Conservation (phyloP, 108 stramenopile species). For the Schizochytrium sp. region DNA sequence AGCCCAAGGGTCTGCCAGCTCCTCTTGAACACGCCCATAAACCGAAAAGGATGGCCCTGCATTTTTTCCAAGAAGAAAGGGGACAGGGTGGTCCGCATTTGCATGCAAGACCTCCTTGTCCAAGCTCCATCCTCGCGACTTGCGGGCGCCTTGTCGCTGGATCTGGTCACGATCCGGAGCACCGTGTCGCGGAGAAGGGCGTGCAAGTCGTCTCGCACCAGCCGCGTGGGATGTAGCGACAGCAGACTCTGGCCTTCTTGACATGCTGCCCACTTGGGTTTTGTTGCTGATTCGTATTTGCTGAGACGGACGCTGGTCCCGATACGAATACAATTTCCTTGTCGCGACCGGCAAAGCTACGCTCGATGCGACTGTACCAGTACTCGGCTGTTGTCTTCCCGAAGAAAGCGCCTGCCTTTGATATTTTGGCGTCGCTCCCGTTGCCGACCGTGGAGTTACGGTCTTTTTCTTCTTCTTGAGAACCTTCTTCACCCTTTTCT, state of each 20-base stretch:
- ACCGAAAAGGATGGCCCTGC: background rate
- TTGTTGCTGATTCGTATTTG: background rate
- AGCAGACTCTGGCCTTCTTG: no score
- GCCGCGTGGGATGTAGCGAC: no score
- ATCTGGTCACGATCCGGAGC: background rate
- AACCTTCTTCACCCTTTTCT: background rate
- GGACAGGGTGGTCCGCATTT: background rate
- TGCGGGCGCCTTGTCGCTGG: background rate
- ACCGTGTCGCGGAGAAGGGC: background rate
- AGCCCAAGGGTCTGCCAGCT: background rate
- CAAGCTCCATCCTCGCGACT: background rate
- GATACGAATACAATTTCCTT: background rate
- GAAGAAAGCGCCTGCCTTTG: no score
- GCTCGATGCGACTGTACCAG: background rate
- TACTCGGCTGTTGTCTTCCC: no score
- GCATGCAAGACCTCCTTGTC: background rate
- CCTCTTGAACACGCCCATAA: background rate
- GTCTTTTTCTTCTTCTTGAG: no score
- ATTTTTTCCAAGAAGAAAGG: background rate
- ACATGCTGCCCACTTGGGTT: no score
- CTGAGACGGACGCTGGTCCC: background rate
- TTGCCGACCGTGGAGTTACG: no score
- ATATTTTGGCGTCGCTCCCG: no score
- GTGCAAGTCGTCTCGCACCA: background rate
- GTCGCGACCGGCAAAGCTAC: background rate